Conservation (phyloP, 768 basidiomycete genomes). For the Russula sp. region DNA sequence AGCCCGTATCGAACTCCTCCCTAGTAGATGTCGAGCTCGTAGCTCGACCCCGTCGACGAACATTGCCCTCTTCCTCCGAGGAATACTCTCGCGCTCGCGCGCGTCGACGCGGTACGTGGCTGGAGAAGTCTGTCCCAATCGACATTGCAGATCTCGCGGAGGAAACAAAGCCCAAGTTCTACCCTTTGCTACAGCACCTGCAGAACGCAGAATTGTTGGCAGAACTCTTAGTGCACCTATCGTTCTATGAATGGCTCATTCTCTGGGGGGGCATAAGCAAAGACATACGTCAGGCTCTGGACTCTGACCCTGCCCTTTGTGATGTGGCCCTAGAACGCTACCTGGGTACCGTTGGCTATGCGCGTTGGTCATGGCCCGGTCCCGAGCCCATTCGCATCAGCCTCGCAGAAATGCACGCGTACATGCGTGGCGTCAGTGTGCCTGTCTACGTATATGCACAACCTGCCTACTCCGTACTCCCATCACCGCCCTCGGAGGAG, state of each 20-base stretch:
- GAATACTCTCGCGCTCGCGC: constrained; percentile 38
- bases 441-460: constrained; percentile 69
- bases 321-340: constrained; percentile 67
- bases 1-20: neutral
- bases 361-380: constrained; percentile 49
- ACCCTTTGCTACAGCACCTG: constrained; percentile 55
- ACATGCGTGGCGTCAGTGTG: constrained; percentile 72
- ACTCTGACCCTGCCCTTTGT: constrained; percentile 44
- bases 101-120: constrained; percentile 36
- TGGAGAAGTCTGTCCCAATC: constrained; percentile 37
- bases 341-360: constrained; percentile 66
- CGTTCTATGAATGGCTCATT: constrained; percentile 69
- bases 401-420: constrained; percentile 72
- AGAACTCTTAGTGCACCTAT: constrained; percentile 50
- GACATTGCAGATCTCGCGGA: constrained; percentile 31
- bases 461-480: constrained; percentile 51
- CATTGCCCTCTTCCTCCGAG: constrained; percentile 30
- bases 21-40: constrained; percentile 4
- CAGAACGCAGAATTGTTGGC: constrained; percentile 47
- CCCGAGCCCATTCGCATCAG: constrained; percentile 59
- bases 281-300: constrained; percentile 44
- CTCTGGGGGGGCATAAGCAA: constrained; percentile 50
- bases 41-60: constrained; percentile 17
- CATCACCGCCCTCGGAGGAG: constrained; percentile 38
- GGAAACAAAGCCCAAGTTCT: constrained; percentile 31